These are phyloP conservation scores for Verticillium longisporum DNA, from an alignment of 2,329 filamentous ascomycete species.

Conservation along the genomic window DNA sequence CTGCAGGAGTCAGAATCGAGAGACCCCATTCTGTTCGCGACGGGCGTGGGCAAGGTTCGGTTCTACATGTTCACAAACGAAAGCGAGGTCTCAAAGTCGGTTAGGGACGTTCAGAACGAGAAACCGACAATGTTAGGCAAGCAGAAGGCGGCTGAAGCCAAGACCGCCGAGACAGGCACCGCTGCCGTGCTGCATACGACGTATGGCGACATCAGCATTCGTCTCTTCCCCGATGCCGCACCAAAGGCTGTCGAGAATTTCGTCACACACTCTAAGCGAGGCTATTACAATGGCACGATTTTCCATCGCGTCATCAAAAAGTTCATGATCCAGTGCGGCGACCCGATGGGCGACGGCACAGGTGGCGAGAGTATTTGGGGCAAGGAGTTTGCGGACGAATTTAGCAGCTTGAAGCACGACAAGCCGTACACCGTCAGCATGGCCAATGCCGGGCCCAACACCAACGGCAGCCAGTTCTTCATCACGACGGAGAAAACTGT, in stretches of 20 bases:
- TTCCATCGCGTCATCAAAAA: conserved; percentile 97
- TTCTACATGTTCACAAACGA: conserved; percentile 99
- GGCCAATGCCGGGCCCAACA: conserved; percentile 94
- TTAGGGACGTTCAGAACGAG: conserved; percentile 91
- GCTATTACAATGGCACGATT: conserved; percentile 96
- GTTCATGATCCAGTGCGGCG: conserved; percentile 93
- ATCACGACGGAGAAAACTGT: conserved; percentile 95
- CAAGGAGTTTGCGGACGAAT: conserved; percentile 88
- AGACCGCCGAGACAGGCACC: conserved; percentile 65
- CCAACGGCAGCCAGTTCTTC: conserved; percentile 96
- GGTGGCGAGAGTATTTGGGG: conserved; percentile 92
- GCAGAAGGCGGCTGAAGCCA: conserved; percentile 50
- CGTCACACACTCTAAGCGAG: conserved; percentile 78
- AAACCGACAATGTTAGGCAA: conserved; percentile 64
- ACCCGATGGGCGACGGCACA: conserved; percentile 82
- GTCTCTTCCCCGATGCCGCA: conserved; percentile 86
- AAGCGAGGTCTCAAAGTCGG: conserved; percentile 71
- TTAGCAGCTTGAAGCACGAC: conserved; percentile 84
- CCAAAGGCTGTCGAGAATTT: conserved; percentile 98
- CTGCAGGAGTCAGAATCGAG: conserved; percentile 85
- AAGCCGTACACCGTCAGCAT: conserved; percentile 95
- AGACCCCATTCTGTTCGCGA: conserved; percentile 82
- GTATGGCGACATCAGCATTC: conserved; percentile 87
- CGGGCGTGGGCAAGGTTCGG: conserved; percentile 77
- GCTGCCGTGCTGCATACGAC: conserved; percentile 86